Base-by-base conservation (phyloP, 352 stramenopile genomes). In the Globisporangium echinulatum region DNA sequence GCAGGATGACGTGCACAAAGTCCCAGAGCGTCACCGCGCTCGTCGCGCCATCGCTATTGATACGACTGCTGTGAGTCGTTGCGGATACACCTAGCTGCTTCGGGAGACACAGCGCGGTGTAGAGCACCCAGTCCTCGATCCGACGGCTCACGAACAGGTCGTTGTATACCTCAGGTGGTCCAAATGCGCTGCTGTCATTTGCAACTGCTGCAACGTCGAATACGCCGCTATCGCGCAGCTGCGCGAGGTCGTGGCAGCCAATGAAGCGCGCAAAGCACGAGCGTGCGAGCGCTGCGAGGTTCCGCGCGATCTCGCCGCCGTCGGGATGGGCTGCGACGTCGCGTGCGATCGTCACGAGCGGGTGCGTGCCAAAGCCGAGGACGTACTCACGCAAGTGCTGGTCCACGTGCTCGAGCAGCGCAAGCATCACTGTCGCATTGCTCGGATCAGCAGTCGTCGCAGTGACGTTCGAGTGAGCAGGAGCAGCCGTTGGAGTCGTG, bases 231-330 rank as follows among this genome's bases (percentile, higher is more conserved):
- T 84, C 69, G n/a, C 79, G 75, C 2, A 89, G 60, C 38, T 76
- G 72, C 8, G 65, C 66, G 39, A 89, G 67, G 46, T 89, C 74
- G 39, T 74, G 68, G 58, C 72, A 84, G 2, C 59, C 58, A 5
- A 85, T 47, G 48, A 69, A 84, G 44, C 67, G 68, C 48, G 76
- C 70, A 14, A 87, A 83, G 39, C 76, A 85, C 43, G 79, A 87
- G n/a, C 85, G 63, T 8, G 73, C 58, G 15, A 89, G 71, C 37
- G 66, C 56, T 19, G 66, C 40, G 11, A 78, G 61, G 49, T 72
- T 75, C 19, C 49, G 55, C 3, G 67, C 52, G 52, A 79, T 72
- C 39, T 63, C 54, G 19, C 62, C 46, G 42, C 66, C 64, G 19
- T 70, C 72, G 10, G 68, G 61, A 54, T 87, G 74, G 14, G 66